Conservation (phyloP, 371 early-diverging fungal genomes). For the Rhizopus stolonifer region DNA sequence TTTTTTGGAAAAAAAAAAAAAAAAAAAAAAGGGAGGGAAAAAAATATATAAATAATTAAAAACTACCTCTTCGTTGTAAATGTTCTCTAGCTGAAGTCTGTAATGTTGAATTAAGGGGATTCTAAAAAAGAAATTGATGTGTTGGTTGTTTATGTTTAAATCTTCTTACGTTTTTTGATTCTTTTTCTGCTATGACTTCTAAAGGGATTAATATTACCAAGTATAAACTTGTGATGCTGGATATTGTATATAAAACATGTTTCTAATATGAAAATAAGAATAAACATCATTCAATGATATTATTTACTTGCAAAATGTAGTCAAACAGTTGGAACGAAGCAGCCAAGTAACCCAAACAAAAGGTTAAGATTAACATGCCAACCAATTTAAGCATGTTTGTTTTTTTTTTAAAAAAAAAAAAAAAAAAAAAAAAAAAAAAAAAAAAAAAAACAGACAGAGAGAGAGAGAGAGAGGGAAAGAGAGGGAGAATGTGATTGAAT, state of each 20-base stretch:
- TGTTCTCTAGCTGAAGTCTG: constrained; percentile 38
- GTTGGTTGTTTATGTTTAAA: background rate
- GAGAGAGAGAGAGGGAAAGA: too few relatives aligned
- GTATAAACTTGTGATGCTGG: constrained; percentile 12
- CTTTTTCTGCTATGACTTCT: constrained; percentile 25
- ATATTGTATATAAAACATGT: constrained; percentile 8
- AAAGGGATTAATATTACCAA: constrained; percentile 24
- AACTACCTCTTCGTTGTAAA: constrained; percentile 37
- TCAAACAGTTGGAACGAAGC: constrained; percentile 20
- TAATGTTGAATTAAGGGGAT: constrained; percentile 13
- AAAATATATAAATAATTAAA: constrained; percentile 13
- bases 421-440: background rate
- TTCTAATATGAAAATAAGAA: background rate
- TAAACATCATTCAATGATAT: background rate
- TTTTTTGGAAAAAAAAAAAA: too few relatives aligned
- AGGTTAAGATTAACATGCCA: constrained; percentile 18
- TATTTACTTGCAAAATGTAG: constrained; percentile 15
- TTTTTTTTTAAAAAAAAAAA: background rate
- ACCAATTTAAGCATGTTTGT: background rate
- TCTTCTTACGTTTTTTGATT: constrained; percentile 21
- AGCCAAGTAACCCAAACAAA: constrained; percentile 32
- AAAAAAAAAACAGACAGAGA: background rate
- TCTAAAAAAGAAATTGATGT: constrained; percentile 9
- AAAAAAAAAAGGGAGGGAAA: too few relatives aligned
- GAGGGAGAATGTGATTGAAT: too few relatives aligned